Percentiles rank a stretch among this genome's conserved stretches.
Conservation (phyloP, 1,284 basidiomycete species). For the Microbotryum saponariae region DNA sequence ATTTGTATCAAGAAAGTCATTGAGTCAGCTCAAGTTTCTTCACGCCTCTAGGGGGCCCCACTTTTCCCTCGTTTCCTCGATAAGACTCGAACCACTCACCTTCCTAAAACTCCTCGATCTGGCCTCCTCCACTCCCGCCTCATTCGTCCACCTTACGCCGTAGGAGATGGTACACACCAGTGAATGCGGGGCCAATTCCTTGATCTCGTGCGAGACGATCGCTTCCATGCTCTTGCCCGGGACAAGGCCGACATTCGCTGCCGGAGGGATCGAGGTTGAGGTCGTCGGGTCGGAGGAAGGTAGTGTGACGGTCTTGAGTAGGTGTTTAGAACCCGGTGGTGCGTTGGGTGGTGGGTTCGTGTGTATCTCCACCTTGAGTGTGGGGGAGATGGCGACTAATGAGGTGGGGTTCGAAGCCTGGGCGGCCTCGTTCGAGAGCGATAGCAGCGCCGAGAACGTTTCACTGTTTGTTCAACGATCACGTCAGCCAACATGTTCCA, state of each 20-base stretch:
- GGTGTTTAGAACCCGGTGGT: background rate
- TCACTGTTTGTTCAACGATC: slow-evolving; percentile 25
- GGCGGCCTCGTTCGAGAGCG: slow-evolving; percentile 36
- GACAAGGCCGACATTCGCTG: slow-evolving; percentile 1
- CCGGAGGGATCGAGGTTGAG: slow-evolving; percentile 3
- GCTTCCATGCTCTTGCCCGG: slow-evolving; percentile 31
- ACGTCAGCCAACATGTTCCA: background rate
- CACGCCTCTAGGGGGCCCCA: too few species aligned
- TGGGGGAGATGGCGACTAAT: slow-evolving; percentile 23
- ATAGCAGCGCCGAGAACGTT: slow-evolving; percentile 37
- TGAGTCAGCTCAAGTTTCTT: background rate
- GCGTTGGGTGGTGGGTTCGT: slow-evolving; percentile 6
- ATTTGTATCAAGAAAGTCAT: background rate
- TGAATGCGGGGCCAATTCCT: slow-evolving; percentile 37
- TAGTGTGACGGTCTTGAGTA: background rate
- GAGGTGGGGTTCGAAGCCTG: slow-evolving; percentile 29
- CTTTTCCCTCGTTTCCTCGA: too few species aligned
- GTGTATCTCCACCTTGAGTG: slow-evolving; percentile 38
- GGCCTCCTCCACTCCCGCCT: background rate
- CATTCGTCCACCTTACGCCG: slow-evolving; percentile 9
- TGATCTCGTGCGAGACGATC: slow-evolving; percentile 36
- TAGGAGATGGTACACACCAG: slow-evolving; percentile 39
- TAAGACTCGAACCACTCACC: slow-evolving; percentile 6
- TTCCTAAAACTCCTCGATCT: slow-evolving; percentile 34
- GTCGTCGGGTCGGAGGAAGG: background rate